Percentiles rank a stretch among this genome's conserved stretches.
Conservation (phyloP, 495 filamentous ascomycete genomes). For the Xylaria telfairii region DNA sequence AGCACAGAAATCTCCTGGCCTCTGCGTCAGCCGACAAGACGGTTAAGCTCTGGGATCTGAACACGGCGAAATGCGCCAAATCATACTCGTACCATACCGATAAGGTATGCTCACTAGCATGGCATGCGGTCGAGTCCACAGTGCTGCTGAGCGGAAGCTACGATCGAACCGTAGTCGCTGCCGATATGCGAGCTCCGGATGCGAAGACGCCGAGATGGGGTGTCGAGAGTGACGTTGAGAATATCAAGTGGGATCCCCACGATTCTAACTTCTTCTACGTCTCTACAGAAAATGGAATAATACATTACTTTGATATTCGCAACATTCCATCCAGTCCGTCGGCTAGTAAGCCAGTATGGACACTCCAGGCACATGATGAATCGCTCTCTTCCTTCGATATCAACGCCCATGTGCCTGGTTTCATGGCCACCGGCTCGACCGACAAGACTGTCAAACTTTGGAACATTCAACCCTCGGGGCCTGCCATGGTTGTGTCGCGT, state of each 20-base stretch:
- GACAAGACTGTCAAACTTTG: conserved; percentile 97
- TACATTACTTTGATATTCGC: conserved; percentile 87
- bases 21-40: conserved; percentile 96
- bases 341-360: conserved; percentile 85
- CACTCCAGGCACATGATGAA: conserved; percentile 91
- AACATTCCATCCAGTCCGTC: conserved; percentile 69
- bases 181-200: conserved; percentile 91
- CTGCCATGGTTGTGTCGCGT: conserved; percentile 87
- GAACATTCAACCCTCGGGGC: conserved; percentile 81
- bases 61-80: conserved; percentile 88
- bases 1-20: conserved; percentile 93
- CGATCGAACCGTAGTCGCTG: conserved; percentile 87
- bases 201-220: conserved; percentile 80
- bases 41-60: conserved; percentile 96
- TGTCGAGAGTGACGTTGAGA: conserved; percentile 94
- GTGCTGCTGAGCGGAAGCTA: conserved; percentile 91
- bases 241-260: conserved; percentile 89
- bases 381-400: conserved; percentile 95
- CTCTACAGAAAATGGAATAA: conserved; percentile 85
- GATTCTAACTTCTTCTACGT: conserved; percentile 92
- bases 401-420: conserved; percentile 86
- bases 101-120: conserved; percentile 94
- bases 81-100: conserved; percentile 92
- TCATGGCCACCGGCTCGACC: conserved; percentile 87
- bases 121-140: conserved; percentile 87